Conservation (phyloP, 345 rosid genomes). For the Eucalyptus marginata region DNA sequence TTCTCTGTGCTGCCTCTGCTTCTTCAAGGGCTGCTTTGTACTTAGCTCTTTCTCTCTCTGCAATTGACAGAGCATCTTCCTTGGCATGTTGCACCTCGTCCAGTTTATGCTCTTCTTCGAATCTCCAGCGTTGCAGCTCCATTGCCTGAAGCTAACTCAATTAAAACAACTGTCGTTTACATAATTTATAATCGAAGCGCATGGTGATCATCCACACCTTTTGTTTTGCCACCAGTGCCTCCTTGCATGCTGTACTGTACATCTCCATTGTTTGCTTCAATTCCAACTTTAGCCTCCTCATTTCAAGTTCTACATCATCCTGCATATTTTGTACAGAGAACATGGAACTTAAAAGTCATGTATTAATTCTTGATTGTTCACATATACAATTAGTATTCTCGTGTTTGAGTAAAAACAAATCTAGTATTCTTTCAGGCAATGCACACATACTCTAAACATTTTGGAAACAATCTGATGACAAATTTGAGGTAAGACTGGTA, state of each 20-base stretch:
- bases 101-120: constrained; percentile 38
- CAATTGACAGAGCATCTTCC: constrained; percentile 46
- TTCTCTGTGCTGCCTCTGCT: constrained; percentile 54
- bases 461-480: background rate
- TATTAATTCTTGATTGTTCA: background rate
- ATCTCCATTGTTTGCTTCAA: constrained; percentile 80
- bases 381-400: background rate
- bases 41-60: constrained; percentile 50
- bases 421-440: background rate
- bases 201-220: constrained; percentile 18
- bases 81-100: constrained; percentile 52
- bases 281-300: constrained; percentile 80
- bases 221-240: constrained; percentile 73
- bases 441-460: background rate
- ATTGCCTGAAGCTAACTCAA: constrained; percentile 30
- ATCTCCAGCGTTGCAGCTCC: constrained; percentile 64
- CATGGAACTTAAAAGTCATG: background rate
- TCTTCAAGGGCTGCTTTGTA: constrained; percentile 57
- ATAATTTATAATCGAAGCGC: background rate
- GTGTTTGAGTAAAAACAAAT: background rate
- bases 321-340: background rate
- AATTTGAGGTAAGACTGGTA: background rate
- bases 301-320: constrained; percentile 84
- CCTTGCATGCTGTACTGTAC: constrained; percentile 82
- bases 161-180: background rate